Evolutionary conservation across 345 rosid species (phyloP).

Genomic region (Linum tenue): DNA sequence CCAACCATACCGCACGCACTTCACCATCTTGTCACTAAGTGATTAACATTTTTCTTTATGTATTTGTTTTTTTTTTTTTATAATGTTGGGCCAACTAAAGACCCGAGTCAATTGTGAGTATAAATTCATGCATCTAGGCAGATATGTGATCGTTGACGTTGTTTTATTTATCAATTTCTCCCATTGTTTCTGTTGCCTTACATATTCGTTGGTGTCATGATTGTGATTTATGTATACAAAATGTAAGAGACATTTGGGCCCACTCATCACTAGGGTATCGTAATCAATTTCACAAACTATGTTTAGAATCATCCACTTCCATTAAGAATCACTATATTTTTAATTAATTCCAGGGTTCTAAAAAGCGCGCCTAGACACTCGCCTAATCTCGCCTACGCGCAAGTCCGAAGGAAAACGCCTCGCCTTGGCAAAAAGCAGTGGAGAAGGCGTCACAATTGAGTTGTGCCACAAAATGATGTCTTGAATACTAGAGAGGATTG

Average conservation of each 20-base stretch:
- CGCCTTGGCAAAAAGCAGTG: too few relatives aligned
- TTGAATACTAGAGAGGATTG: too few relatives aligned
- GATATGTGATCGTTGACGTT: not conserved
- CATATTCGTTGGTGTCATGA: not conserved
- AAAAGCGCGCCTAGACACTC: too few relatives aligned
- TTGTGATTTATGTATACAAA: not conserved
- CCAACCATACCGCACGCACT: too few relatives aligned
- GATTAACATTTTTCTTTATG: too few relatives aligned
- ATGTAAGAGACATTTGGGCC: not conserved
- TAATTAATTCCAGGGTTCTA: conserved; percentile 22
- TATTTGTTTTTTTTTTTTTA: too few relatives aligned
- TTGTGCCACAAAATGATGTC: too few relatives aligned
- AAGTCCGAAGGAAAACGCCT: too few relatives aligned
- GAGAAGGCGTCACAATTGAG: conserved; percentile 5
- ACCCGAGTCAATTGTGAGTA: not conserved
- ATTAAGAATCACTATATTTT: not conserved
- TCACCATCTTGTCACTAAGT: too few relatives aligned
- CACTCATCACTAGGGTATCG: not conserved
- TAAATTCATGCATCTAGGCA: not conserved
- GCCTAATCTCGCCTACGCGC: too few relatives aligned
- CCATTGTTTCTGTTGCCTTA: not conserved
- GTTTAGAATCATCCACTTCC: not conserved
- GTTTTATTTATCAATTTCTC: not conserved
- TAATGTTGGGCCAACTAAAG: not conserved
- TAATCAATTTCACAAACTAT: not conserved